These are phyloP conservation scores for Isatis tinctoria DNA, from an alignment of 345 rosid species.

Conservation along the genomic window DNA sequence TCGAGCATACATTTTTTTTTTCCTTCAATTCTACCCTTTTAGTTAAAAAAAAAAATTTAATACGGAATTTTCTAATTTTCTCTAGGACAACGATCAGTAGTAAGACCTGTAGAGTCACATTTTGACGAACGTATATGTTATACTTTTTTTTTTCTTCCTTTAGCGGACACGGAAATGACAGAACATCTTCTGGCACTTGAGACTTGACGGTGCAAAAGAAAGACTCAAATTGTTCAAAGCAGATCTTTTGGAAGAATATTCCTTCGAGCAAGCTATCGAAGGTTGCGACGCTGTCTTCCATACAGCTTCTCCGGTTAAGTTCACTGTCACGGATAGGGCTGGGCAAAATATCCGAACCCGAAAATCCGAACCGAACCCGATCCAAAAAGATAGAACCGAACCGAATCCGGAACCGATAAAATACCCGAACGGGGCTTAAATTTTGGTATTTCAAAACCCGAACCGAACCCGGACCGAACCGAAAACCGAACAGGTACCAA, in stretches of 20 bases:
- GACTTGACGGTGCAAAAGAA: constrained; percentile 31
- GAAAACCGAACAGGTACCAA: too few species aligned
- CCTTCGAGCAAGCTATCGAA: constrained; percentile 35
- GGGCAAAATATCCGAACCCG: too few species aligned
- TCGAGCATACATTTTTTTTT: neutral
- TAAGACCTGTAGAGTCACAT: neutral
- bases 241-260: constrained; percentile 33
- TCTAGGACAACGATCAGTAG: neutral
- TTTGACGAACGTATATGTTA: neutral
- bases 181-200: constrained; percentile 28
- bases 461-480: too few species aligned
- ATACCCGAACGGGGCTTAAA: too few species aligned
- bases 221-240: constrained; percentile 34
- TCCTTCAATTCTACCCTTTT: neutral
- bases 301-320: constrained; percentile 41
- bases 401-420: too few species aligned
- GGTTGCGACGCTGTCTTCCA: constrained; percentile 66
- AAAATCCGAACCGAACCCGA: too few species aligned
- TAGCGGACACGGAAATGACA: constrained; percentile 35
- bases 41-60: neutral
- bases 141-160: neutral
- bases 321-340: constrained; percentile 27
- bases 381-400: too few species aligned
- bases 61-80: neutral
- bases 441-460: too few species aligned